These are phyloP conservation scores for Dendrobium nobile DNA, from an alignment of 106 monocot genomes.

Conservation along the genomic window DNA sequence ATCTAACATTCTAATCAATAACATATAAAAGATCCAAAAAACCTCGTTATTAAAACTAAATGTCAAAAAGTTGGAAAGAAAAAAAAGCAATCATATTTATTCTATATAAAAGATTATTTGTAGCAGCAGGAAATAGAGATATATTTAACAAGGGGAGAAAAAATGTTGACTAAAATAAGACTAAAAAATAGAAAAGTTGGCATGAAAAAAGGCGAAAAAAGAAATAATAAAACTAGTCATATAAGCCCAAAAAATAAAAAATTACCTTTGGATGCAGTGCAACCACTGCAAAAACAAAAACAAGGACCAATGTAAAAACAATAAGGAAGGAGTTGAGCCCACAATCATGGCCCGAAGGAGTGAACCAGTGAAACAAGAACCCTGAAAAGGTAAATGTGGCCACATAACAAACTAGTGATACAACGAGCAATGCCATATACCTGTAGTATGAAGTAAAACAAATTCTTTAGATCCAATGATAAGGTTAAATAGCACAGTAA, in stretches of 20 bases:
- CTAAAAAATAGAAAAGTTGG: not conserved
- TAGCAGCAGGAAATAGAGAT: not conserved
- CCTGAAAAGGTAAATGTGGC: constrained; percentile 87
- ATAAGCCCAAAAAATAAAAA: not conserved
- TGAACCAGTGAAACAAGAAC: constrained; percentile 92
- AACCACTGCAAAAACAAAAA: constrained; percentile 75
- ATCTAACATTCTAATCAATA: not conserved
- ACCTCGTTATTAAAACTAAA: not conserved
- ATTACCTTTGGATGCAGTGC: constrained; percentile 89
- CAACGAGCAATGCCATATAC: constrained; percentile 83
- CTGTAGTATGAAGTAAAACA: constrained; percentile 21
- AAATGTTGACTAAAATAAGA: not conserved
- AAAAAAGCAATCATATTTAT: no score
- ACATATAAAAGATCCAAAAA: not conserved
- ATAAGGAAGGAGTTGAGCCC: constrained; percentile 91
- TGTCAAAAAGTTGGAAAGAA: no score
- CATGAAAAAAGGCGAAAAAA: not conserved
- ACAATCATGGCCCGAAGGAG: constrained; percentile 93
- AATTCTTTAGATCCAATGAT: not conserved
- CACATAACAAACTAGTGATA: constrained; percentile 86
- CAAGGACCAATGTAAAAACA: constrained; percentile 77
- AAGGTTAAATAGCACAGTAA: not conserved
- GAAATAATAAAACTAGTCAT: not conserved
- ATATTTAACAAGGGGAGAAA: not conserved
- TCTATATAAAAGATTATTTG: not conserved